phyloP scores from a whole-genome alignment of 2,329 filamentous ascomycete species.

The Ophiostoma perfectum region DNA sequence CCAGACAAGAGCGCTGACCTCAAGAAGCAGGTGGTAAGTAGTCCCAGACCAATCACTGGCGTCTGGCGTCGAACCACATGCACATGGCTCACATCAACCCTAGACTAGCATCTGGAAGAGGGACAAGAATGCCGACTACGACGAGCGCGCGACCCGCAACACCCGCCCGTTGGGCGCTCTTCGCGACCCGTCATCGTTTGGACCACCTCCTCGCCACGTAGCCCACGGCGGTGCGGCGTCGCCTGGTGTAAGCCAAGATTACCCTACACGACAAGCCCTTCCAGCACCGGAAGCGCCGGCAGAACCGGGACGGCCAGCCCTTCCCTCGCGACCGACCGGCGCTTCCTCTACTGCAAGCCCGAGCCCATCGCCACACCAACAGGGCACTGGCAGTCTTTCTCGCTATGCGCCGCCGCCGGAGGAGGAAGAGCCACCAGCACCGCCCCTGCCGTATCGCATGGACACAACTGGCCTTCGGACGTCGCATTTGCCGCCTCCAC shows the following conservation, averaged over 20 bases:
- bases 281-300: slow-evolving; percentile 23
- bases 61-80: too few relatives aligned
- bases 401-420: slow-evolving; percentile 29
- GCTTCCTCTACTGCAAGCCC: neutral
- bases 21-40: slow-evolving; percentile 44
- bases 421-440: slow-evolving; percentile 42
- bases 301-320: slow-evolving; percentile 4
- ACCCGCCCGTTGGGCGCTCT: slow-evolving; percentile 62
- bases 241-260: slow-evolving; percentile 18
- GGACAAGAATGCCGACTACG: slow-evolving; percentile 30
- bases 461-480: slow-evolving; percentile 69
- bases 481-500: slow-evolving; percentile 64
- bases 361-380: neutral
- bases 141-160: slow-evolving; percentile 34
- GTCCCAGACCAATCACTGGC: too few relatives aligned
- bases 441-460: slow-evolving; percentile 60
- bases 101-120: slow-evolving; percentile 31
- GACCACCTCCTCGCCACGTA: slow-evolving; percentile 67
- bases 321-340: slow-evolving; percentile 18
- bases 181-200: slow-evolving; percentile 72
- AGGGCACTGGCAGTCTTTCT: slow-evolving; percentile 21
- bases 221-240: slow-evolving; percentile 26
- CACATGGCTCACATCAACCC: neutral
- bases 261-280: slow-evolving; percentile 30
- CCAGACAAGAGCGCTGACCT: slow-evolving; percentile 43